Conservation (phyloP, 2,329 filamentous ascomycete genomes). For the Tolypocladium tundrense region DNA sequence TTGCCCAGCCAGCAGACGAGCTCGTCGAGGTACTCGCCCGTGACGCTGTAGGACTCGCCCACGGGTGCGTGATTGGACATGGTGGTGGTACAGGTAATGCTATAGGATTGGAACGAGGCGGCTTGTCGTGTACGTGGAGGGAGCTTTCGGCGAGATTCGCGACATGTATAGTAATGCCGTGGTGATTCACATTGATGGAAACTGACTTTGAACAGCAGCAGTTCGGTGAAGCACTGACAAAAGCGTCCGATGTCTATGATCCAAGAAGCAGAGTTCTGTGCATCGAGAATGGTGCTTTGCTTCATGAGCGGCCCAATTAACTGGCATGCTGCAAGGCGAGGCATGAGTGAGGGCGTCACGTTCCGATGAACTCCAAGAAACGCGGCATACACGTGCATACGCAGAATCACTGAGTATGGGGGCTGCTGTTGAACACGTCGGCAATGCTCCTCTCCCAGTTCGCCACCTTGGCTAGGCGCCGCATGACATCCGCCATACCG, state of each 20-base stretch:
- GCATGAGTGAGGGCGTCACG: no score
- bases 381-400: no score
- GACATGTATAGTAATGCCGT: not conserved
- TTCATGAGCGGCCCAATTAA: not conserved
- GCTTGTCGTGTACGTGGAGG: not conserved
- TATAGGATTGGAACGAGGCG: not conserved
- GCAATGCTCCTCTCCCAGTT: slow-evolving; percentile 15
- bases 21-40: not conserved
- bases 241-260: not conserved
- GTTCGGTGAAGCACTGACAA: not conserved
- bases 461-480: slow-evolving; percentile 12
- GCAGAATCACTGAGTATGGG: no score
- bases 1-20: not conserved
- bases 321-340: no score
- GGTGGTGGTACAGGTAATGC: not conserved
- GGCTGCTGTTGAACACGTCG: not conserved
- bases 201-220: no score
- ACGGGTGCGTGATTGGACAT: not conserved
- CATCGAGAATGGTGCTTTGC: not conserved
- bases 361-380: no score
- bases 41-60: not conserved
- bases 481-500: slow-evolving; percentile 17
- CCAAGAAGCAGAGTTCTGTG: not conserved
- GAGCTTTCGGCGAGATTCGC: not conserved
- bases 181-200: not conserved